Evolutionary conservation across 2,329 filamentous ascomycete genomes (phyloP).

Genomic region (Pseudogymnoascus sp.): DNA sequence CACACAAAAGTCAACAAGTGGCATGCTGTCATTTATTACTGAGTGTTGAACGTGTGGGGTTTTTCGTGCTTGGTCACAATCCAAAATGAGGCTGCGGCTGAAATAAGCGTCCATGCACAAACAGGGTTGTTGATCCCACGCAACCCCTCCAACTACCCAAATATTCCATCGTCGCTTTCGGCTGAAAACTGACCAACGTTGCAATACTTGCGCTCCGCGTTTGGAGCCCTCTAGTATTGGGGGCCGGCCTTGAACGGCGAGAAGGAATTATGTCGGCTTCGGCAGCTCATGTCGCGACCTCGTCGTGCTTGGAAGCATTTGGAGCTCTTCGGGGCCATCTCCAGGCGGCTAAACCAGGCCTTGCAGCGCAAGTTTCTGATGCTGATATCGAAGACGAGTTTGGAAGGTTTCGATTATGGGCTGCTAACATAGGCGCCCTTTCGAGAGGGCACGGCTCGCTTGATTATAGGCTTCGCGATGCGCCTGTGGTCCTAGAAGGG

Average conservation of each 20-base stretch:
- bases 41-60: not conserved
- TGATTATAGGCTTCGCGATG: conserved; percentile 8
- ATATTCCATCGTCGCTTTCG: not conserved
- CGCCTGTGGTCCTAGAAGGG: not conserved
- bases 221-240: not conserved
- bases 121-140: not conserved
- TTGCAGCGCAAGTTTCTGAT: not conserved
- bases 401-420: conserved; percentile 10
- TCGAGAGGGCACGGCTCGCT: conserved; percentile 9
- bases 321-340: not conserved
- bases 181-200: not conserved
- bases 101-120: conserved; percentile 1
- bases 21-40: not conserved
- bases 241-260: not conserved
- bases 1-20: not conserved
- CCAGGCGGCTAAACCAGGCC: not conserved
- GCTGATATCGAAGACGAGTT: conserved; percentile 7
- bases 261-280: not conserved
- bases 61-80: not conserved
- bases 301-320: conserved; percentile 1
- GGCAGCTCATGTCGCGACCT: not conserved
- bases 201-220: not conserved
- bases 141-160: not conserved
- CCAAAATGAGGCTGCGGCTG: conserved; percentile 2
- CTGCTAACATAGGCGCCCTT: conserved; percentile 8